These are phyloP conservation scores for Acephala macrosclerotiorum DNA, from an alignment of 2,329 filamentous ascomycete species.

Conservation along the genomic window DNA sequence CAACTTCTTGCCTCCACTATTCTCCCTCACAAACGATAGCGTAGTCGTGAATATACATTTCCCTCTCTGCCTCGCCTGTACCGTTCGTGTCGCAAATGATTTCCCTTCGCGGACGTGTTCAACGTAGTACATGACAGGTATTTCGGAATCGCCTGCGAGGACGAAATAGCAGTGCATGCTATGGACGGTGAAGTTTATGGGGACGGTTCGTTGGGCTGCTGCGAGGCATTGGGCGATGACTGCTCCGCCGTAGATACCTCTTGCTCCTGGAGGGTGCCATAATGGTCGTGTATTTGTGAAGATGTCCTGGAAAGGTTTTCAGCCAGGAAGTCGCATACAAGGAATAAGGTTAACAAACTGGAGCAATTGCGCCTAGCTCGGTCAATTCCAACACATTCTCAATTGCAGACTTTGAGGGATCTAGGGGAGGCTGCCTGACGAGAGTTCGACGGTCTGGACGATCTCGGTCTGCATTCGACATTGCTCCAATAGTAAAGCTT, in stretches of 20 bases:
- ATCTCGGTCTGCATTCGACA: constrained; percentile 33
- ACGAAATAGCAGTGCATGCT: constrained; percentile 99
- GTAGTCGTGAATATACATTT: constrained; percentile 95
- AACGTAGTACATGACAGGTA: constrained; percentile 93
- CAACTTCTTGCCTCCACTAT: constrained; percentile 56
- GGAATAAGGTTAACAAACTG: constrained; percentile 57
- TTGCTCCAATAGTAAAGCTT: constrained; percentile 21
- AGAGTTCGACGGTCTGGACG: constrained; percentile 61
- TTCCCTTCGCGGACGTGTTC: constrained; percentile 91
- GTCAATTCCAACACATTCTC: constrained; percentile 91
- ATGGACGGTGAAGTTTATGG: constrained; percentile 81
- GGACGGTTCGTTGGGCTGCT: constrained; percentile 88
- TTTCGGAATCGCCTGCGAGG: constrained; percentile 82
- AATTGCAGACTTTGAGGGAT: constrained; percentile 78
- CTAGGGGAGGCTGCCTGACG: constrained; percentile 76
- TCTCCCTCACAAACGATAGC: constrained; percentile 81
- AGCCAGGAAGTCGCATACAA: neutral
- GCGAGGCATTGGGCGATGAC: constrained; percentile 92
- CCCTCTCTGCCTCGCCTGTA: constrained; percentile 91
- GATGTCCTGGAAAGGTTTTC: constrained; percentile 66
- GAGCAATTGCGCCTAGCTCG: constrained; percentile 76
- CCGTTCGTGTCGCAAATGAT: constrained; percentile 89
- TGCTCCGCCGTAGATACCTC: constrained; percentile 91
- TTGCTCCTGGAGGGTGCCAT: constrained; percentile 91
- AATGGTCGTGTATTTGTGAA: constrained; percentile 93